phyloP scores from a whole-genome alignment of 441 rosid genomes.

The Aleurites moluccanus region DNA sequence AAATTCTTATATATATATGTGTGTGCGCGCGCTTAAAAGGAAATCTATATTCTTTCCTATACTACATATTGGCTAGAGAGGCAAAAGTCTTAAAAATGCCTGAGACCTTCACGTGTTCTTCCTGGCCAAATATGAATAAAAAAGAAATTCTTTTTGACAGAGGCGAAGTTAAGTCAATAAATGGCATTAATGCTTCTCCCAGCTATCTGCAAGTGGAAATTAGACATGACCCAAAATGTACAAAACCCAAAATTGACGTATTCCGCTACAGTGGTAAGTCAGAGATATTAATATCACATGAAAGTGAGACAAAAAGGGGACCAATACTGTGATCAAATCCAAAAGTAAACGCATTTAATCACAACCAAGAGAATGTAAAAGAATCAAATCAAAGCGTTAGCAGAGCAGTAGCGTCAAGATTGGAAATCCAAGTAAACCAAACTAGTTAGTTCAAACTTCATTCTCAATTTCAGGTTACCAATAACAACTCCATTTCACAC shows the following conservation, averaged over 20 bases:
- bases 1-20: no score
- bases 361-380: neutral
- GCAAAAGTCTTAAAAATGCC: no score
- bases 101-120: neutral
- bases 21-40: no score
- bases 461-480: neutral
- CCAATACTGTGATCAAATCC: neutral
- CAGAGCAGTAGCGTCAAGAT: neutral
- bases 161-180: neutral
- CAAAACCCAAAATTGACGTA: neutral
- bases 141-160: no score
- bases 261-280: neutral
- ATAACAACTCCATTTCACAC: neutral
- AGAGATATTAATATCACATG: neutral
- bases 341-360: neutral
- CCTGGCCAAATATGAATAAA: neutral
- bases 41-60: no score
- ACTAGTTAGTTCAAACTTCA: conserved; percentile 8
- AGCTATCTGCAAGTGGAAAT: neutral
- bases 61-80: no score
- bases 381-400: neutral
- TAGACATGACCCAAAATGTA: neutral
- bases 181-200: conserved; percentile 20
- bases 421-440: neutral
- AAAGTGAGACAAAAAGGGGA: neutral